Percentiles rank a stretch among this genome's conserved stretches.
Evolutionary conservation across 768 basidiomycete genomes (phyloP).

Genomic region (Pulveroboletus frians): DNA sequence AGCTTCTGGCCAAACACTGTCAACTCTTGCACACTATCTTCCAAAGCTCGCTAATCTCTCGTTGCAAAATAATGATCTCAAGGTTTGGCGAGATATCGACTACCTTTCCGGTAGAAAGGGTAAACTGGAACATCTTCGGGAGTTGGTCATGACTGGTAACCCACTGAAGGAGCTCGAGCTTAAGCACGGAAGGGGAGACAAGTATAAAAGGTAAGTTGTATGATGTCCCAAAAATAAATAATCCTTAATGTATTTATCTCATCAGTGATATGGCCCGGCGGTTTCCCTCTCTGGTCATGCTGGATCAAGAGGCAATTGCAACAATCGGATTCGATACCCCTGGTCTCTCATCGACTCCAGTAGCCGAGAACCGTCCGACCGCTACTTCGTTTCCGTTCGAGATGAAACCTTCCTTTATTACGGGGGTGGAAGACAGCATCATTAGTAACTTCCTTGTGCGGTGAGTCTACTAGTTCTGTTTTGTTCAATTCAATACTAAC

Average conservation of each 20-base stretch:
- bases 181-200: slow-evolving; percentile 50
- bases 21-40: slow-evolving; percentile 63
- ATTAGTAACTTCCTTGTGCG: slow-evolving; percentile 76
- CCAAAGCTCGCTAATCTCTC: slow-evolving; percentile 79
- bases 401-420: slow-evolving; percentile 69
- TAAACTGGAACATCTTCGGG: slow-evolving; percentile 59
- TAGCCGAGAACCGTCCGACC: slow-evolving; percentile 38
- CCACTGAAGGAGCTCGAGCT: slow-evolving; percentile 63
- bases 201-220: slow-evolving; percentile 60
- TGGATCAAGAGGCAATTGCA: slow-evolving; percentile 77
- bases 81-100: slow-evolving; percentile 66
- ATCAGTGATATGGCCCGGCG: slow-evolving; percentile 73
- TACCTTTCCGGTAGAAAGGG: slow-evolving; percentile 53
- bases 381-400: slow-evolving; percentile 74
- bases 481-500: slow-evolving; percentile 1
- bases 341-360: slow-evolving; percentile 42
- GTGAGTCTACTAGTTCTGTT: slow-evolving; percentile 37
- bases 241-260: slow-evolving; percentile 4
- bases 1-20: slow-evolving; percentile 51
- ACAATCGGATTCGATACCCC: slow-evolving; percentile 76
- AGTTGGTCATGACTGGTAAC: slow-evolving; percentile 70
- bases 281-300: slow-evolving; percentile 74
- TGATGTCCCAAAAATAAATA: not conserved
- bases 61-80: slow-evolving; percentile 70
- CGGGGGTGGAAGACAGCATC: slow-evolving; percentile 62